Evolutionary conservation across 257 asterid species (phyloP).

Genomic region (Hygrophila difformis): DNA sequence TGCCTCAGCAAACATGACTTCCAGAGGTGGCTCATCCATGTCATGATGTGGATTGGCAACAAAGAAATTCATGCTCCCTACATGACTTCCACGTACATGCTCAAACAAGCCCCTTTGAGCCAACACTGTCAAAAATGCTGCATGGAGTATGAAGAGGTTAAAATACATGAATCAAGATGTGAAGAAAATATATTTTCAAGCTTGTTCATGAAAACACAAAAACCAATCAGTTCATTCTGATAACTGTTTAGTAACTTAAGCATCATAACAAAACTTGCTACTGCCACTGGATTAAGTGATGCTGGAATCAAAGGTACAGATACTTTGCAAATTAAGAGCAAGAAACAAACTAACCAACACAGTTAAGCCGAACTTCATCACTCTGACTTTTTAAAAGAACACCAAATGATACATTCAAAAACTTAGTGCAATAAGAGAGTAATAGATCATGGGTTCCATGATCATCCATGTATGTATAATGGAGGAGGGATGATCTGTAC

Average conservation of each 20-base stretch:
- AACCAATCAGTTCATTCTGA: background rate
- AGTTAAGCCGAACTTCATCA: slow-evolving; percentile 81
- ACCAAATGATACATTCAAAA: slow-evolving; percentile 54
- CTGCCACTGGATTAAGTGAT: background rate
- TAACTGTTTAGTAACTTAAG: slow-evolving; percentile 10
- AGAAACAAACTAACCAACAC: slow-evolving; percentile 50
- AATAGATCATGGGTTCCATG: slow-evolving; percentile 31
- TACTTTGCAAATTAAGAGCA: slow-evolving; percentile 12
- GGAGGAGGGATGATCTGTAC: slow-evolving; percentile 53
- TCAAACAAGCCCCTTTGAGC: slow-evolving; percentile 75
- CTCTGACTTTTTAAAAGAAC: slow-evolving; percentile 79
- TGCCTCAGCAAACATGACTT: slow-evolving; percentile 87
- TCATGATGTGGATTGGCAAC: slow-evolving; percentile 48
- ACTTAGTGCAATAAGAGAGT: slow-evolving; percentile 49
- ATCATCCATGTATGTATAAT: slow-evolving; percentile 35
- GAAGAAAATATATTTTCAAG: slow-evolving; percentile 6
- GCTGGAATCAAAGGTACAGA: background rate
- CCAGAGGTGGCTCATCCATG: slow-evolving; percentile 44
- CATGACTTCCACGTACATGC: slow-evolving; percentile 28
- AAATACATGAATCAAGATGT: background rate
- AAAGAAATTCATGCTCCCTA: slow-evolving; percentile 29
- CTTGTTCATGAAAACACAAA: slow-evolving; percentile 5
- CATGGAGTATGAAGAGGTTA: slow-evolving; percentile 21
- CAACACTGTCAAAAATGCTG: slow-evolving; percentile 81
- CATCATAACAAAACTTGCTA: slow-evolving; percentile 2